A percentile compares a stretch with the other conserved stretches of the same genome.
Evolutionary conservation across 331 rosid species (phyloP).

Genomic region (Ulmus americana): DNA sequence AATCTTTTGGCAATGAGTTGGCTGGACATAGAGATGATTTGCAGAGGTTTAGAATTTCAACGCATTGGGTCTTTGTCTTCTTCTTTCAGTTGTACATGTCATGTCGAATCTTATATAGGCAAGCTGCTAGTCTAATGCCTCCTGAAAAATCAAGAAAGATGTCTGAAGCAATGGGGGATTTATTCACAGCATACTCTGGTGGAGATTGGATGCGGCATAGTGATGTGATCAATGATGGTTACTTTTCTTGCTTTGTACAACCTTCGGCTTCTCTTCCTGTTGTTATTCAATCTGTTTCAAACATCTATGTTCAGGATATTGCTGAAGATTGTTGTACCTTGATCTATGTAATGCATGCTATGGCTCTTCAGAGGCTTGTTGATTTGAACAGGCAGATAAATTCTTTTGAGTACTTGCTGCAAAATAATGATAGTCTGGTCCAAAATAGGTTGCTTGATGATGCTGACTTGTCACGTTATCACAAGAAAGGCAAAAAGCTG

Average conservation of each 20-base stretch:
- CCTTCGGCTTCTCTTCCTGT: conserved; percentile 67
- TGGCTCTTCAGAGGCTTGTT: conserved; percentile 80
- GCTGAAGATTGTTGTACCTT: conserved; percentile 44
- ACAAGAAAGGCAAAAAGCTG: conserved; percentile 29
- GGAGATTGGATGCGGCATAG: conserved; percentile 63
- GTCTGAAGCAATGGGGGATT: conserved; percentile 56
- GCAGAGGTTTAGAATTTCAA: conserved; percentile 44
- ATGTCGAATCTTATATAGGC: conserved; percentile 61
- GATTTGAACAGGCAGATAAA: conserved; percentile 69
- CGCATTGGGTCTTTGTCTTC: conserved; percentile 66
- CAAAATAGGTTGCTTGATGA: conserved; percentile 27
- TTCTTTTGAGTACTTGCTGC: conserved; percentile 52
- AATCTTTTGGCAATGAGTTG: conserved; percentile 26
- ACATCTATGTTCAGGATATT: conserved; percentile 36
- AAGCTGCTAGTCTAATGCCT: conserved; percentile 63
- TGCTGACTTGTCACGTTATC: conserved; percentile 27
- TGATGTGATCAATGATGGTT: conserved; percentile 48
- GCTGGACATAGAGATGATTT: conserved; percentile 36
- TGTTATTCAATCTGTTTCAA: conserved; percentile 54
- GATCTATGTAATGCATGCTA: conserved; percentile 56
- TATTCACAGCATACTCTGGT: conserved; percentile 55
- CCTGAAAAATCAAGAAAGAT: conserved; percentile 57
- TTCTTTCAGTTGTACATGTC: conserved; percentile 70
- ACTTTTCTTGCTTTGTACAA: conserved; percentile 64
- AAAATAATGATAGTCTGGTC: conserved; percentile 37